Evolutionary conservation across 192 early-diverging fungal species (phyloP), one percentile per base, ranked within the genome.

Genomic region (Backusella morwellensis): DNA sequence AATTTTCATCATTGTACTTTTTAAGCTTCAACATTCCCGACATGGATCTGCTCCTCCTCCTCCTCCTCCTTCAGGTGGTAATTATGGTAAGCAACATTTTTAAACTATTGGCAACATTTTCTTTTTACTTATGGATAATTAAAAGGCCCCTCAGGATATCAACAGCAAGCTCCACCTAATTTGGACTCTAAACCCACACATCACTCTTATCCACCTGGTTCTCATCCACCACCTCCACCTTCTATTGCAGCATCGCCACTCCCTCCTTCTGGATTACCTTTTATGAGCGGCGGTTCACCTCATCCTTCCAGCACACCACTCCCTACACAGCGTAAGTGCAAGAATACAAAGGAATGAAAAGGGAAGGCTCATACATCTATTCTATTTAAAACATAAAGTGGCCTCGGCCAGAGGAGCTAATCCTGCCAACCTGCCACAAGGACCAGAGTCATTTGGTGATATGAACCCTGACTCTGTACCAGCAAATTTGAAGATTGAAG

Each of bases 381-480:
- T 52, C n/a, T 23, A 21, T 35, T 32, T 32, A 32, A 32, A 32
- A 32, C 32, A 32, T 32, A 32, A 32, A 71, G 76, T 77, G 8
- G 35, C 76, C 17, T 36, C 76, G 12, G 50, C 47, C 9, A 68
- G 76, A 34, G 38, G 32, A 38, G 41, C 35, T 34, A 35, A 40
- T 59, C 50, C 72, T 35, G 50, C 34, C 17, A 59, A 36, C 32
- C 41, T 50, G 1, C 35, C 59, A 17, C 63, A 66, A 52, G 71
- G 54, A 4, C 35, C 72, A 21, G 66, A 80, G 0, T 56, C 72
- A 59, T 86, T 94, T 50, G 88, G 90, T 23, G 94, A 94, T 72
- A 86, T 96, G 77, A 93, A 95, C 79, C 91, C 91, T 8, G 94
- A 95, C 34, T 90, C 84, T 36, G 90, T 93, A 26, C 93, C 92